phyloP scores from a whole-genome alignment of 1,284 basidiomycete species.

The Trametes polyzona region DNA sequence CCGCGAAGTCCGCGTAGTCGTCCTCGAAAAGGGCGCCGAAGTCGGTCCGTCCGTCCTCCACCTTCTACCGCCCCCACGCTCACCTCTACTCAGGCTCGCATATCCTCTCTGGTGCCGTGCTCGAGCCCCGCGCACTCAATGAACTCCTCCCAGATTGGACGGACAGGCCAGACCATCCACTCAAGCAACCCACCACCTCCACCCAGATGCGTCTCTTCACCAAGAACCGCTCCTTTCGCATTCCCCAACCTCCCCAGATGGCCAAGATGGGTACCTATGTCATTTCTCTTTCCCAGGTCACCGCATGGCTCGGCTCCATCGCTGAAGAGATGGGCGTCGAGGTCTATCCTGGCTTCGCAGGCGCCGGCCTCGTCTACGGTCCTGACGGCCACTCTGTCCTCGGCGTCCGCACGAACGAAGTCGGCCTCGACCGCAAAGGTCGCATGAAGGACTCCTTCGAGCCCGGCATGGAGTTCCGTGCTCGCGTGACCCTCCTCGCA shows the following conservation, averaged over 20 bases:
- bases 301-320: slow-evolving; percentile 88
- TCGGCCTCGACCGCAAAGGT: slow-evolving; percentile 84
- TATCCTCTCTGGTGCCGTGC: slow-evolving; percentile 94
- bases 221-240: slow-evolving; percentile 69
- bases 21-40: slow-evolving; percentile 95
- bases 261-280: slow-evolving; percentile 94
- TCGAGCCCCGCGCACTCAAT: slow-evolving; percentile 91
- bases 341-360: slow-evolving; percentile 97
- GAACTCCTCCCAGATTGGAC: slow-evolving; percentile 93
- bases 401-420: slow-evolving; percentile 94
- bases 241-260: slow-evolving; percentile 99
- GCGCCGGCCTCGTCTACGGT: slow-evolving; percentile 80
- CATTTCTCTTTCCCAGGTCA: slow-evolving; percentile 87
- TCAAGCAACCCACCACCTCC: slow-evolving; percentile 81
- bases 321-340: slow-evolving; percentile 95
- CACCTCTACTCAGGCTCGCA: slow-evolving; percentile 74
- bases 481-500: slow-evolving; percentile 93
- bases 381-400: slow-evolving; percentile 70
- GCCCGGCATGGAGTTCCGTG: slow-evolving; percentile 96
- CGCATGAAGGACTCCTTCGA: slow-evolving; percentile 90
- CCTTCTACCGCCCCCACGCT: neutral
- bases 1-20: slow-evolving; percentile 87
- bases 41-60: slow-evolving; percentile 65
- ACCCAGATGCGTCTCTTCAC: slow-evolving; percentile 93
- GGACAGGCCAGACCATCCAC: slow-evolving; percentile 55